Conservation (phyloP, 345 rosid genomes). For the Eucalyptus albens region DNA sequence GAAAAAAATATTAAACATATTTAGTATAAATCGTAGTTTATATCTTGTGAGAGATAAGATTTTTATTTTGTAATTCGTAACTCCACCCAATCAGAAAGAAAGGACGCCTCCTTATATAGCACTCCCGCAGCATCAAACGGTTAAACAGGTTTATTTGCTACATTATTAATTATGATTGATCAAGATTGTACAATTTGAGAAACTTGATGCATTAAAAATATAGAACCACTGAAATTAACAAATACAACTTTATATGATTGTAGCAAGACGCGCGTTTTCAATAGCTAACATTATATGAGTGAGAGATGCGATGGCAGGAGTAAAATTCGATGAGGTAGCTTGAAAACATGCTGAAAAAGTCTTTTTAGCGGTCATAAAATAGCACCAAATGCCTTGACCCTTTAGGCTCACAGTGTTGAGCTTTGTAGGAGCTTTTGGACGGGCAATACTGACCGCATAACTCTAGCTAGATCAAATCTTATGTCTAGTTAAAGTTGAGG, state of each 20-base stretch:
- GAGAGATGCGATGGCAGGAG: neutral
- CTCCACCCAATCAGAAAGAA: neutral
- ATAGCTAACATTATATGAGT: neutral
- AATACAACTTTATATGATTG: neutral
- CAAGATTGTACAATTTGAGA: neutral
- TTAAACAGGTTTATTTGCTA: neutral
- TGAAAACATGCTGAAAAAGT: neutral
- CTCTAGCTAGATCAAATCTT: neutral
- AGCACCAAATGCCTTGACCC: neutral
- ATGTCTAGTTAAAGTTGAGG: neutral
- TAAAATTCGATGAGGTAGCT: neutral
- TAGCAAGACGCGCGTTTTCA: neutral
- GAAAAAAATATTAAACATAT: no score
- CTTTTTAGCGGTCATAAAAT: neutral
- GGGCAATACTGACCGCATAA: neutral
- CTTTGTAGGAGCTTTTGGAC: neutral
- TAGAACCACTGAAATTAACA: neutral
- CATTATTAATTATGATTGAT: neutral
- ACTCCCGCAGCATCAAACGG: neutral
- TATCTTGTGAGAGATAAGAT: no score
- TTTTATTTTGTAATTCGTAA: no score
- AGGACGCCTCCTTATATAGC: neutral
- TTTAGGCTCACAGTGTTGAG: neutral
- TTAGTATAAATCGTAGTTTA: no score
- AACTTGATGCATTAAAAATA: neutral